phyloP scores from a whole-genome alignment of 1,284 basidiomycete genomes.

The Malassezia equina region DNA sequence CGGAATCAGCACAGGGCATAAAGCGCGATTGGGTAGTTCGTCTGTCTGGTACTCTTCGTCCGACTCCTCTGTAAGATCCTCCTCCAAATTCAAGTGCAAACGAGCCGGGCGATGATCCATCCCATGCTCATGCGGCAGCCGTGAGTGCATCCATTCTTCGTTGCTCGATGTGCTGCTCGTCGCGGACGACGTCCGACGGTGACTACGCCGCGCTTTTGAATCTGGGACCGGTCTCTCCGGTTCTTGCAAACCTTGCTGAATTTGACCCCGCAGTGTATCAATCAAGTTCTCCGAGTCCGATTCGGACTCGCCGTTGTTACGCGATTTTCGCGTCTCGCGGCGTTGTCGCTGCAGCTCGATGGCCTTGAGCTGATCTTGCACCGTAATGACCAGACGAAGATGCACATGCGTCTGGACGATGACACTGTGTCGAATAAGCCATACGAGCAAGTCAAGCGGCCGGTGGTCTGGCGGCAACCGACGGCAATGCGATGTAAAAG shows the following conservation, averaged over 20 bases:
- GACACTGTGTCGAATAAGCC: slow-evolving; percentile 79
- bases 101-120: background rate
- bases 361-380: slow-evolving; percentile 59
- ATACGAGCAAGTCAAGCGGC: slow-evolving; percentile 75
- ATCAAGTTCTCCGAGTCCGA: slow-evolving; percentile 10
- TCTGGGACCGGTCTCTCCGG: slow-evolving; percentile 1
- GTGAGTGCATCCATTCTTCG: slow-evolving; percentile 10
- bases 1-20: slow-evolving; percentile 58
- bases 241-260: background rate
- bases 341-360: slow-evolving; percentile 12
- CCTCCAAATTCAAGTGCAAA: slow-evolving; percentile 24
- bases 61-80: slow-evolving; percentile 25
- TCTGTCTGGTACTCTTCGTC: slow-evolving; percentile 20
- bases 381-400: slow-evolving; percentile 69
- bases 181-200: background rate
- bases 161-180: background rate
- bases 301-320: background rate
- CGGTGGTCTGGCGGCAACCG: slow-evolving; percentile 47
- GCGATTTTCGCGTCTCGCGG: slow-evolving; percentile 2
- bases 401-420: slow-evolving; percentile 74
- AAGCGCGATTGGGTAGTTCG: background rate
- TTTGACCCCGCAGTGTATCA: slow-evolving; percentile 3
- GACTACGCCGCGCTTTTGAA: background rate
- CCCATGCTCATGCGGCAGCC: background rate
- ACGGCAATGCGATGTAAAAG: slow-evolving; percentile 24